These are phyloP conservation scores for Evernia prunastri DNA, from an alignment of 495 filamentous ascomycete species.

Conservation along the genomic window DNA sequence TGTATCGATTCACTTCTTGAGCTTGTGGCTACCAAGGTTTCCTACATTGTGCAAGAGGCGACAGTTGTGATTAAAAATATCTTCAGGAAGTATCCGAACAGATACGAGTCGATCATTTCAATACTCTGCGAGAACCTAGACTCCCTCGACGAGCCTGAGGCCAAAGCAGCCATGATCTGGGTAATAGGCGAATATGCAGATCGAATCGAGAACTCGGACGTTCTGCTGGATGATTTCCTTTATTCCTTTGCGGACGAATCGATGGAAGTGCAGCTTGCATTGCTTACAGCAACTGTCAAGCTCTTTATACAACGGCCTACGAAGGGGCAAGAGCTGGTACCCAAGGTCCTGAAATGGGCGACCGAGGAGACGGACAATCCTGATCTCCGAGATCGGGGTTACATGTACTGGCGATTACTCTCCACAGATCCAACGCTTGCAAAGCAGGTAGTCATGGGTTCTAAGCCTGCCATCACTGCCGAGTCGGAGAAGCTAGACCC, in stretches of 20 bases:
- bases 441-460: conserved; percentile 87
- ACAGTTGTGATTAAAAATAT: conserved; percentile 99
- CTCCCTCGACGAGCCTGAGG: conserved; percentile 96
- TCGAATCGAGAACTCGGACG: conserved; percentile 92
- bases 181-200: conserved; percentile 97
- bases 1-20: conserved; percentile 93
- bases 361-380: conserved; percentile 99
- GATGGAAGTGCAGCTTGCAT: conserved; percentile 87
- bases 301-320: conserved; percentile 96
- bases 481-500: conserved; percentile 93
- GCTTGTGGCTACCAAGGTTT: conserved; percentile 93
- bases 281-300: conserved; percentile 95
- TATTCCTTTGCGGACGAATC: conserved; percentile 90
- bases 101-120: conserved; percentile 95
- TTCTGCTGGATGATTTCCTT: conserved; percentile 88
- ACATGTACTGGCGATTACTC: conserved; percentile 98
- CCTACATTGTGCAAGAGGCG: conserved; percentile 99
- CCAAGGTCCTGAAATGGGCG: conserved; percentile 95
- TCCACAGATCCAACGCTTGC: conserved; percentile 88
- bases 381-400: conserved; percentile 88
- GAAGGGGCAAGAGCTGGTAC: conserved; percentile 88
- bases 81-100: conserved; percentile 97
- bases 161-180: conserved; percentile 99
- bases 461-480: conserved; percentile 93
- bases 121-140: conserved; percentile 95